A percentile compares a stretch with the other conserved stretches of the same genome.
These are phyloP conservation scores for Ziziphus jujuba DNA, from an alignment of 306 rosid genomes.

Conservation along the genomic window DNA sequence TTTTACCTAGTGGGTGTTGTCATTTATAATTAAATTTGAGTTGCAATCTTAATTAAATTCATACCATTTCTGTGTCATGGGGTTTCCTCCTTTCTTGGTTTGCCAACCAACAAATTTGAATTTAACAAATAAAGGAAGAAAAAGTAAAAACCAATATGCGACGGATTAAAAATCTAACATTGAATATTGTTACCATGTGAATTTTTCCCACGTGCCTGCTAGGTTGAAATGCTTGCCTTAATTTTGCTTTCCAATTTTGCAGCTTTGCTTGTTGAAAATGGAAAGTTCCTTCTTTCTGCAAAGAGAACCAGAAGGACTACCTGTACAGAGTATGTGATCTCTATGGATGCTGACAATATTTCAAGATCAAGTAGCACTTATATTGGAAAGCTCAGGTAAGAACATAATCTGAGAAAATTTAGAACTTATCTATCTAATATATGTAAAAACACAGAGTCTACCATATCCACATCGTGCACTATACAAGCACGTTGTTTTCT, in stretches of 20 bases:
- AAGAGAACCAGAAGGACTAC: conserved; percentile 86
- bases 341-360: conserved; percentile 86
- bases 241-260: conserved; percentile 15
- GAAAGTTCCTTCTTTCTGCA: conserved; percentile 91
- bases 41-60: too few species aligned
- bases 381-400: conserved; percentile 82
- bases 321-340: conserved; percentile 86
- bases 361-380: conserved; percentile 87
- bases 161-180: too few species aligned
- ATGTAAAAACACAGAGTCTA: neutral
- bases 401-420: neutral
- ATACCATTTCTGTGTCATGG: too few species aligned
- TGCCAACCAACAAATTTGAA: too few species aligned
- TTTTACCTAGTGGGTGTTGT: too few species aligned
- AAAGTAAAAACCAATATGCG: too few species aligned
- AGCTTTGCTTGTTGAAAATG: conserved; percentile 88
- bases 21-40: too few species aligned
- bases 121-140: too few species aligned
- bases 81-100: neutral
- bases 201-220: neutral
- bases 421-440: neutral
- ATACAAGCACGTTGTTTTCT: neutral
- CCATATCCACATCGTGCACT: too few species aligned
- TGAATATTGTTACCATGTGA: neutral
- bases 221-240: neutral